Conservation (phyloP, 2,329 filamentous ascomycete species). For the Capronia coronata region DNA sequence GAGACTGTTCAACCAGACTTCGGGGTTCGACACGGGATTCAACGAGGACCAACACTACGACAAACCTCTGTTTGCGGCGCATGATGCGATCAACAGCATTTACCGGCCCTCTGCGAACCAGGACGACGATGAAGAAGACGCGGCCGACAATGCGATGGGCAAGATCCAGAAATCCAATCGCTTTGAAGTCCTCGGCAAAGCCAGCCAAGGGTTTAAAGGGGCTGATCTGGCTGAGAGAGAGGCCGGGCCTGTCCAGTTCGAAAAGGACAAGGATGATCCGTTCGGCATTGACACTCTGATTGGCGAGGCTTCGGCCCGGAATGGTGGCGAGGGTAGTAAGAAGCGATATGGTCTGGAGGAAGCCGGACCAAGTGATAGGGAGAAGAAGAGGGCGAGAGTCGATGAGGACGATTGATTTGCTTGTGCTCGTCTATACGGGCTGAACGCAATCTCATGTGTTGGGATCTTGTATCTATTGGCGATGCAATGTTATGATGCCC, state of each 20-base stretch:
- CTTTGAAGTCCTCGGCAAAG: slow-evolving; percentile 83
- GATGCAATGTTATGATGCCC: no score
- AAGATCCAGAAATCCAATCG: slow-evolving; percentile 78
- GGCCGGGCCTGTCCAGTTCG: slow-evolving; percentile 89
- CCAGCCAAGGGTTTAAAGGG: slow-evolving; percentile 80
- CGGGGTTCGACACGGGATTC: slow-evolving; percentile 83
- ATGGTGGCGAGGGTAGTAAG: slow-evolving; percentile 50
- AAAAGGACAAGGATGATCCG: slow-evolving; percentile 78
- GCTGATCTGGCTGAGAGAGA: slow-evolving; percentile 67
- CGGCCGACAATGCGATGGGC: slow-evolving; percentile 74
- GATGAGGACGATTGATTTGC: slow-evolving; percentile 55
- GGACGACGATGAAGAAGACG: slow-evolving; percentile 65
- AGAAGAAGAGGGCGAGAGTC: slow-evolving; percentile 66
- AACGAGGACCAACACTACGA: slow-evolving; percentile 98
- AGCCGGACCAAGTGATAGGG: slow-evolving; percentile 36
- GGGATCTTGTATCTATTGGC: not conserved
- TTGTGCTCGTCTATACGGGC: no score
- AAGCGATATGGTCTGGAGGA: slow-evolving; percentile 69
- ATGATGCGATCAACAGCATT: slow-evolving; percentile 90
- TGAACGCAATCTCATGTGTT: no score
- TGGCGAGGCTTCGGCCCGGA: slow-evolving; percentile 53
- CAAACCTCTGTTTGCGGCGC: slow-evolving; percentile 91
- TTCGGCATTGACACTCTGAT: slow-evolving; percentile 95
- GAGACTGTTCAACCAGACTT: slow-evolving; percentile 86
- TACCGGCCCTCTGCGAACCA: slow-evolving; percentile 72